These are phyloP conservation scores for Microcyclosporella mali DNA, from an alignment of 2,329 filamentous ascomycete species.

Conservation along the genomic window DNA sequence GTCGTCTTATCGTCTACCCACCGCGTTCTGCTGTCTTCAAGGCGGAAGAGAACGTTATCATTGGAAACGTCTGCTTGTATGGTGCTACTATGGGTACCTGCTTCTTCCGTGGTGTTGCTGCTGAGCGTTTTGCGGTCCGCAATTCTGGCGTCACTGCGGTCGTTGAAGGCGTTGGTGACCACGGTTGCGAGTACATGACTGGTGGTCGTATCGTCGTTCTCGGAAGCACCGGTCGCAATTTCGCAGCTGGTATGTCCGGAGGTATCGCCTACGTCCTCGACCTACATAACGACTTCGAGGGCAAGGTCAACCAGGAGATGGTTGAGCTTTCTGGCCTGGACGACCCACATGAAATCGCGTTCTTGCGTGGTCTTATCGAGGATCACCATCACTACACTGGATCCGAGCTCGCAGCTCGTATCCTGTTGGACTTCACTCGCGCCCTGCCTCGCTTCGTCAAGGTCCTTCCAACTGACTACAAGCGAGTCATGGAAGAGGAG, in stretches of 20 bases:
- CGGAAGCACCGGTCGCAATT: conserved; percentile 88
- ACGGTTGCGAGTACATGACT: conserved; percentile 98
- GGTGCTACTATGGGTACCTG: conserved; percentile 84
- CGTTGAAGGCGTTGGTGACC: conserved; percentile 92
- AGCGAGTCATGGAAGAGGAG: conserved; percentile 82
- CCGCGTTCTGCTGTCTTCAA: conserved; percentile 87
- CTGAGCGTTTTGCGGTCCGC: conserved; percentile 91
- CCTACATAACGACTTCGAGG: conserved; percentile 78
- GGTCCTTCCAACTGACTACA: conserved; percentile 91
- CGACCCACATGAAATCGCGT: conserved; percentile 83
- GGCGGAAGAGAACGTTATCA: conserved; percentile 89
- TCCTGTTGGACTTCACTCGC: conserved; percentile 90
- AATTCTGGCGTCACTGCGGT: conserved; percentile 96
- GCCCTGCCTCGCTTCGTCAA: conserved; percentile 88
- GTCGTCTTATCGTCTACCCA: conserved; percentile 87
- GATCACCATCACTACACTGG: conserved; percentile 98
- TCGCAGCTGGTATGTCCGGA: conserved; percentile 96
- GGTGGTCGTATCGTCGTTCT: conserved; percentile 84
- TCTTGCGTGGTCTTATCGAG: conserved; percentile 83
- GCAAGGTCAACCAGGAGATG: conserved; percentile 97
- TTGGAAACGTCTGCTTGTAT: conserved; percentile 93
- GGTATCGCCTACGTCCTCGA: conserved; percentile 95
- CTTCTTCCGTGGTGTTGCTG: conserved; percentile 95
- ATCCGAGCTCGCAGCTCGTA: conserved; percentile 85
- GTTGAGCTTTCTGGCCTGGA: conserved; percentile 81